Base-by-base conservation (phyloP, 2,329 filamentous ascomycete genomes). In the Fusarium incarnatum region DNA sequence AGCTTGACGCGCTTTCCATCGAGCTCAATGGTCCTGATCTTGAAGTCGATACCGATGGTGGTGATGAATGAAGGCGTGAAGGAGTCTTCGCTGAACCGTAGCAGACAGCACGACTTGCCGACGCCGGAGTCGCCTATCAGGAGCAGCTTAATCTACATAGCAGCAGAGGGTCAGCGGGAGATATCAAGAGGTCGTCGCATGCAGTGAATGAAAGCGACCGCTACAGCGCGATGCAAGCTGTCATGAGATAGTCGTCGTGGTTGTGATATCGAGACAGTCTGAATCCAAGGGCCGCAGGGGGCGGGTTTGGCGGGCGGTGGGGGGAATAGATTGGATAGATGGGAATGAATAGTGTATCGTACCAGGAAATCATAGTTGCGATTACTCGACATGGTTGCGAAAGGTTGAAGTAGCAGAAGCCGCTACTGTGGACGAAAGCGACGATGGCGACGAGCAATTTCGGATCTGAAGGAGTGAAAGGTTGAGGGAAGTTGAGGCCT, bases 321-420 rank as follows among this genome's bases (percentile, higher is more conserved):
- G 60, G 64, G 64, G 48, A 23, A 64, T 63, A 73, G 62, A 53
- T 59, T 64, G 72, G 63, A 62, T 67, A 52, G 49, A 52, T 41
- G 49, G 32, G 32, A 52, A 52, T 54, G 56, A 57, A 47, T 44
- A 57, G 72, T 60, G 59, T 68, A 68, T 70, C 91, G 79, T 91
- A 98, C 95, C 84, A 99, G 88, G 83, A 98, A 98, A 83, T 99
- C 96, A 84, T 99, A 99, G 87, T 99, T 99, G 83, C 96, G 91
- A 87, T 95, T 97, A 82, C 93, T 94, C 78, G 96, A 94, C 96
- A 99, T 99, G 76, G 79, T 86, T 81, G 76, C 71, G 72, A 72
- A 62, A 65, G 56, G 63, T 52, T 71, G 60, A 60, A 61, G 67
- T 46, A 71, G 56, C 57, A 60, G 61, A 59, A 61, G 56, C 20